A percentile compares a stretch with the other conserved stretches of the same genome.
Evolutionary conservation across 2,329 filamentous ascomycete genomes (phyloP).

Genomic region (Scedosporium apiospermum): DNA sequence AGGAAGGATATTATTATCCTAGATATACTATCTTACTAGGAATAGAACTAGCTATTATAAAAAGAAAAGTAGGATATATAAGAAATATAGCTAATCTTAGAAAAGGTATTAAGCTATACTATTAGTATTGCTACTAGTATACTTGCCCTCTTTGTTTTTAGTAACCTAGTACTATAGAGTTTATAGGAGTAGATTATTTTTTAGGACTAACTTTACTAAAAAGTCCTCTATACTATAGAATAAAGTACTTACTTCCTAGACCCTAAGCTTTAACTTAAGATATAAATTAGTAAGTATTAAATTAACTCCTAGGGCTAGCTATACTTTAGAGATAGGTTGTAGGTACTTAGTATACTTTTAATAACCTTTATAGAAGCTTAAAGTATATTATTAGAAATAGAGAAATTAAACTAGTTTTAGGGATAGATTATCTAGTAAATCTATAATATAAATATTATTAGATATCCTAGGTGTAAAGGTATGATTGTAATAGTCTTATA

Average conservation of each 20-base stretch:
- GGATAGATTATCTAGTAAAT: background rate
- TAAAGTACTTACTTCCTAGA: background rate
- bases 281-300: background rate
- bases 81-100: background rate
- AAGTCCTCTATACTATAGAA: background rate
- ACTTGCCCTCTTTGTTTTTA: background rate
- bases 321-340: background rate
- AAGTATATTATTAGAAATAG: no score
- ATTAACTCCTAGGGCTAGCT: background rate
- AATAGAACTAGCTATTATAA: background rate
- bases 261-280: background rate
- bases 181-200: background rate
- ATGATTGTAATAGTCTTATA: no score
- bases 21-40: background rate
- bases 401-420: background rate
- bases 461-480: no score
- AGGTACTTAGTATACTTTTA: background rate
- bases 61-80: background rate
- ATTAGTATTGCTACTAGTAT: background rate
- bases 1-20: background rate
- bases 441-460: no score
- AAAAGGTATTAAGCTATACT: background rate
- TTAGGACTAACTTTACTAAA: background rate
- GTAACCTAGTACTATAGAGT: background rate
- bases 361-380: no score